A percentile compares a stretch with the other conserved stretches of the same genome.
phyloP scores from a whole-genome alignment of 768 basidiomycete genomes.

The Gelatoporia subvermispora region DNA sequence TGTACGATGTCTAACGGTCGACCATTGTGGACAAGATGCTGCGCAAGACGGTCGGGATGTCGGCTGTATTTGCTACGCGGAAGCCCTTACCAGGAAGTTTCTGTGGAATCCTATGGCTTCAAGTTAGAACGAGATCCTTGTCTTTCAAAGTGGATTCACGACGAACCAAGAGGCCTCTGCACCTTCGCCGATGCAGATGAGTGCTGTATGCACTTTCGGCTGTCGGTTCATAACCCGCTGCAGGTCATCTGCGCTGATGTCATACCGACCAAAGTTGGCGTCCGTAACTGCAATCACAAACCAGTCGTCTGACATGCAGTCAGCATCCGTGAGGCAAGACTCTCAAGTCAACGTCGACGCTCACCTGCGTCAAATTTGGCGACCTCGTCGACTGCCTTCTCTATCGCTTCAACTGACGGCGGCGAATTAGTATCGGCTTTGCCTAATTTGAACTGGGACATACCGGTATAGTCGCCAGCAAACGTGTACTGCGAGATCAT shows the following conservation, averaged over 20 bases:
- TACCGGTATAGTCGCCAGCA: conserved; percentile 62
- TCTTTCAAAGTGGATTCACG: background rate
- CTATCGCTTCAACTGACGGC: conserved; percentile 54
- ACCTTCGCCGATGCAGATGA: conserved; percentile 67
- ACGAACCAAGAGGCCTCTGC: conserved; percentile 58
- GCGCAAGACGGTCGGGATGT: conserved; percentile 59
- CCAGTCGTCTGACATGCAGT: conserved; percentile 50
- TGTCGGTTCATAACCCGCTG: conserved; percentile 52
- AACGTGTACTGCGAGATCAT: conserved; percentile 67
- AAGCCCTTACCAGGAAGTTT: conserved; percentile 57
- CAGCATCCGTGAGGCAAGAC: background rate
- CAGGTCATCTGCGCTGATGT: conserved; percentile 55
- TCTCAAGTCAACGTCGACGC: conserved; percentile 5
- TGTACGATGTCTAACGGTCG: conserved; percentile 7
- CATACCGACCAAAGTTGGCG: conserved; percentile 62
- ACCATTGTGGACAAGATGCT: conserved; percentile 46
- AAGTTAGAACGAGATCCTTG: background rate
- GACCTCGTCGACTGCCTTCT: conserved; percentile 57
- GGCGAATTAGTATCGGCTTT: conserved; percentile 1
- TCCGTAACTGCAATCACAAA: conserved; percentile 71
- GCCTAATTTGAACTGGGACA: conserved; percentile 4
- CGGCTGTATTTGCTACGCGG: conserved; percentile 54
- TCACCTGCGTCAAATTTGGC: conserved; percentile 57
- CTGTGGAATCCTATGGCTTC: conserved; percentile 48
- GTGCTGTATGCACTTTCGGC: conserved; percentile 61